phyloP scores from a whole-genome alignment of 306 rosid genomes.

The Cicer cuneatum region DNA sequence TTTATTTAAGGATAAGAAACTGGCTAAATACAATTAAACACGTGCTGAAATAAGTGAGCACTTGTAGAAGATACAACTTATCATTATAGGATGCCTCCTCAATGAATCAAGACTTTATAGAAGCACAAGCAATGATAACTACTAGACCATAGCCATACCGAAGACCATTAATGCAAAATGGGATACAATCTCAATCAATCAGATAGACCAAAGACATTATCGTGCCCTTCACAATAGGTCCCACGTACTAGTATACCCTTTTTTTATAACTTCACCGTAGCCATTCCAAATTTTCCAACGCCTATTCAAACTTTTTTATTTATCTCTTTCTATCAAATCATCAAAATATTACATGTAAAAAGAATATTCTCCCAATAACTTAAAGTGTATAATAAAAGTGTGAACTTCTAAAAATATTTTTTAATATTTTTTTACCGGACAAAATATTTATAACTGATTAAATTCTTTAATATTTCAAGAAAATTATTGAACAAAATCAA shows the following conservation, averaged over 20 bases:
- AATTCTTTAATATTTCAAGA: too few relatives aligned
- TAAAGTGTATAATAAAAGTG: too few relatives aligned
- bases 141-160: background rate
- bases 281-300: too few relatives aligned
- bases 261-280: too few relatives aligned
- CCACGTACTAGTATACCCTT: background rate
- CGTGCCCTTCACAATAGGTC: background rate
- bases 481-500: too few relatives aligned
- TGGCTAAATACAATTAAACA: constrained; percentile 41
- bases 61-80: background rate
- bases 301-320: too few relatives aligned
- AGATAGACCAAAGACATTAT: background rate
- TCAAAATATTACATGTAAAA: too few relatives aligned
- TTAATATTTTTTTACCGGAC: too few relatives aligned
- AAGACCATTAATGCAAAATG: background rate
- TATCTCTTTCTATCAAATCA: too few relatives aligned
- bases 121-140: constrained; percentile 8
- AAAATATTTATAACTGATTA: too few relatives aligned
- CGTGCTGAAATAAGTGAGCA: constrained; percentile 27
- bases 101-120: background rate
- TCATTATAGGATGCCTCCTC: background rate
- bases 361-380: too few relatives aligned
- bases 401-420: too few relatives aligned
- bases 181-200: background rate
- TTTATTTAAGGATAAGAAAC: background rate